These are phyloP conservation scores for Candida coleopterorum DNA, from an alignment of 805 yeast species.

Conservation along the genomic window DNA sequence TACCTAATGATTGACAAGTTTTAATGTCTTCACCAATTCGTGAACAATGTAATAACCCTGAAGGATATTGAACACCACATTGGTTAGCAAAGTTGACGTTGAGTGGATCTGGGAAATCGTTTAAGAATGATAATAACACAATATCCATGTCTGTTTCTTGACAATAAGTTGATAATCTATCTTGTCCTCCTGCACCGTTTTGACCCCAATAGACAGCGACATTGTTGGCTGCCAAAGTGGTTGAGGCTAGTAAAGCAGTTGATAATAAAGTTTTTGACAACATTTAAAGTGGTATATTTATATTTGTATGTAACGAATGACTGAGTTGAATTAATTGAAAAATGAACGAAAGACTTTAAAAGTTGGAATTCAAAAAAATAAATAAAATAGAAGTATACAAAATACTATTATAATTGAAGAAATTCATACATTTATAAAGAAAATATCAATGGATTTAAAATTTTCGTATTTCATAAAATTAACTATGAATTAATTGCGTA, in stretches of 20 bases:
- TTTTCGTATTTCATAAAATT: too few species aligned
- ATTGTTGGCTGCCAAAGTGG: constrained; percentile 13
- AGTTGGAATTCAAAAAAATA: neutral
- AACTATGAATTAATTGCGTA: too few species aligned
- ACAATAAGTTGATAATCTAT: constrained; percentile 47
- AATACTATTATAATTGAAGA: too few species aligned
- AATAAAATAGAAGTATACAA: too few species aligned
- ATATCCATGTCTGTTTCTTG: constrained; percentile 61
- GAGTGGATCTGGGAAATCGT: constrained; percentile 43
- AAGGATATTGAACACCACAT: constrained; percentile 24
- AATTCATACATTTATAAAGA: too few species aligned
- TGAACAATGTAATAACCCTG: constrained; percentile 34
- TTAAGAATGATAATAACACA: constrained; percentile 62
- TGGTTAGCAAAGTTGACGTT: constrained; percentile 17
- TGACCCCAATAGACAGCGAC: constrained; percentile 21
- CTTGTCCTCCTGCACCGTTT: constrained; percentile 19
- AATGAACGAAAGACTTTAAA: constrained; percentile 2
- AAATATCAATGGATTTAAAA: too few species aligned
- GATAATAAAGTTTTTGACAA: constrained; percentile 9
- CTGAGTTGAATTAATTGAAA: constrained; percentile 1
- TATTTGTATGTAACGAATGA: constrained; percentile 4
- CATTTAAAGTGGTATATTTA: constrained; percentile 5
- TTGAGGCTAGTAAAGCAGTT: constrained; percentile 8
- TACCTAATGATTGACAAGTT: constrained; percentile 70
- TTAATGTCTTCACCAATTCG: constrained; percentile 53